Evolutionary conservation across 2,329 filamentous ascomycete species (phyloP).

Genomic region (Aureobasidium sp.): DNA sequence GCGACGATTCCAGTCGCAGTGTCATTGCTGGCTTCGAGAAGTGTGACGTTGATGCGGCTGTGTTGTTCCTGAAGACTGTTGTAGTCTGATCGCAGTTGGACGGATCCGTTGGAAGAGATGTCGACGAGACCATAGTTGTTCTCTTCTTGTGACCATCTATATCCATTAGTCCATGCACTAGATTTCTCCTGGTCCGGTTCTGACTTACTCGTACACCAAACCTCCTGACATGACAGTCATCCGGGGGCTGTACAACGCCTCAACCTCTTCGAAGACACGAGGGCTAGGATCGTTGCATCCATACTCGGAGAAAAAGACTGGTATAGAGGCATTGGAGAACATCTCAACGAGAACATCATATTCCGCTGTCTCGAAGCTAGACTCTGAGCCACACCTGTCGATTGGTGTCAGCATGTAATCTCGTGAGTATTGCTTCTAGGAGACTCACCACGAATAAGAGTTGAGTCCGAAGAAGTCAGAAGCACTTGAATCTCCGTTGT

Average conservation of each 20-base stretch:
- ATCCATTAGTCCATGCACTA: neutral
- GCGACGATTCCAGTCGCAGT: slow-evolving; percentile 47
- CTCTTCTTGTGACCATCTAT: slow-evolving; percentile 58
- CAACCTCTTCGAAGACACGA: slow-evolving; percentile 68
- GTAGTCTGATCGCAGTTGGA: slow-evolving; percentile 38
- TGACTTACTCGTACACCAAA: slow-evolving; percentile 59
- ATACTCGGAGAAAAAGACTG: slow-evolving; percentile 75
- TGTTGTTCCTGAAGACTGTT: slow-evolving; percentile 69
- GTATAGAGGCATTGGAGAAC: slow-evolving; percentile 59
- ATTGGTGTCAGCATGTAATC: neutral
- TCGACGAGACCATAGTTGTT: slow-evolving; percentile 48
- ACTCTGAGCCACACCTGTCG: slow-evolving; percentile 45
- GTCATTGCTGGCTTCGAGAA: slow-evolving; percentile 56
- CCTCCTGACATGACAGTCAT: slow-evolving; percentile 70
- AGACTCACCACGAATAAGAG: slow-evolving; percentile 56
- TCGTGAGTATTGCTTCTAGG: slow-evolving; percentile 27
- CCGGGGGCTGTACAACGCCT: slow-evolving; percentile 59
- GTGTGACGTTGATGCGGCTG: slow-evolving; percentile 61
- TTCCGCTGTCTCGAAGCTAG: slow-evolving; percentile 53
- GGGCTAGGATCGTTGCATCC: slow-evolving; percentile 68
- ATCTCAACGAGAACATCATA: slow-evolving; percentile 56
- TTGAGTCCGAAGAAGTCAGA: slow-evolving; percentile 73
- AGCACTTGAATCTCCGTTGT: slow-evolving; percentile 46
- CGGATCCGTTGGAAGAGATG: slow-evolving; percentile 36
- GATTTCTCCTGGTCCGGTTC: too few relatives aligned